A percentile compares a stretch with the other conserved stretches of the same genome.
Conservation (phyloP, 345 rosid genomes). For the Populus pruinosa region DNA sequence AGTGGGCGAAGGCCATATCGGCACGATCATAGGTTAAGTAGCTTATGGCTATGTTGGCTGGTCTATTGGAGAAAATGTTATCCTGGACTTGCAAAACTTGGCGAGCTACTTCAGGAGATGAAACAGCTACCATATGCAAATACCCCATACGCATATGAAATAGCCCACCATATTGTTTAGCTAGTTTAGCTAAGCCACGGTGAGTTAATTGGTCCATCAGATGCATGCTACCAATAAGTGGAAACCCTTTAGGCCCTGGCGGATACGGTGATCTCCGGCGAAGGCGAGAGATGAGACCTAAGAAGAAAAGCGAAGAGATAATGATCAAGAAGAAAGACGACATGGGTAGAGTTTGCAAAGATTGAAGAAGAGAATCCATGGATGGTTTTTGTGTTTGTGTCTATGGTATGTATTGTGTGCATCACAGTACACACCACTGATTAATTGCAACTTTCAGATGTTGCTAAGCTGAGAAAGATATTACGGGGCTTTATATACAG, state of each 20-base stretch:
- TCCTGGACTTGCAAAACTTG: constrained; percentile 91
- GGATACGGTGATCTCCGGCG: constrained; percentile 57
- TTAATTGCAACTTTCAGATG: constrained; percentile 22
- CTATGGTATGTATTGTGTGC: background rate
- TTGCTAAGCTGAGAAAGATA: constrained; percentile 21
- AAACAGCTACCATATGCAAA: constrained; percentile 64
- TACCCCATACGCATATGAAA: constrained; percentile 75
- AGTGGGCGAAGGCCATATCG: constrained; percentile 96
- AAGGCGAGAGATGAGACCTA: constrained; percentile 31
- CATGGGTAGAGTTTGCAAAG: constrained; percentile 3
- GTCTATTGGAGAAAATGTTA: constrained; percentile 75
- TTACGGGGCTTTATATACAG: constrained; percentile 26
- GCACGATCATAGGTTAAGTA: constrained; percentile 86
- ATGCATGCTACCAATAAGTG: constrained; percentile 78
- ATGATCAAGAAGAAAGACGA: constrained; percentile 22
- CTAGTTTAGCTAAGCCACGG: constrained; percentile 71
- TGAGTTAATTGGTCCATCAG: constrained; percentile 94
- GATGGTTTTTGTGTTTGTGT: background rate
- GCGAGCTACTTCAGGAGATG: constrained; percentile 66
- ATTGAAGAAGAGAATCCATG: constrained; percentile 21
- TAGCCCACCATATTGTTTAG: constrained; percentile 70
- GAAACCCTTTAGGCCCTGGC: constrained; percentile 86
- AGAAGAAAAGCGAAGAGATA: constrained; percentile 40
- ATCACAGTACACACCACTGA: background rate
- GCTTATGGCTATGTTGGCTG: constrained; percentile 74